These are phyloP conservation scores for Pseudohalonectria lignicola DNA, from an alignment of 2,329 filamentous ascomycete species.

Conservation along the genomic window DNA sequence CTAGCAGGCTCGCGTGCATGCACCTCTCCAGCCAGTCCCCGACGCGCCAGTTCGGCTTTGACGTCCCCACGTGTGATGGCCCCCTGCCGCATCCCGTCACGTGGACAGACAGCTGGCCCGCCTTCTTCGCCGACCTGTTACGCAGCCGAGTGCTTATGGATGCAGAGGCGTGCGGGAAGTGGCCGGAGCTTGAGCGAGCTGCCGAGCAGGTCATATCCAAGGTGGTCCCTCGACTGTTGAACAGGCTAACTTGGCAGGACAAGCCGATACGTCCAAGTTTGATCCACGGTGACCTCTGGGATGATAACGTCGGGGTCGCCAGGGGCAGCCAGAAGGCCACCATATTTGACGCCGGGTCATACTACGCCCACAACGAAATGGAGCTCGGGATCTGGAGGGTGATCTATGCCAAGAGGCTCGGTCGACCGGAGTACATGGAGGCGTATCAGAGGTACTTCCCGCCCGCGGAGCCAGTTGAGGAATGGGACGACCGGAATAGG, in stretches of 20 bases:
- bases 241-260: neutral
- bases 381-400: neutral
- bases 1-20: too few species aligned
- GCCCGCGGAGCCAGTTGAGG: neutral
- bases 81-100: neutral
- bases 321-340: neutral
- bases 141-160: neutral
- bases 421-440: neutral
- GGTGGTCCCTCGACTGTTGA: neutral
- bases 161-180: neutral
- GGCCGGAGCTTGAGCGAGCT: neutral
- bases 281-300: neutral
- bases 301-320: neutral
- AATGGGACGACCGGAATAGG: neutral
- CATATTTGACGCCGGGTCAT: neutral
- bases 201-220: neutral
- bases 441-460: neutral
- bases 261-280: neutral
- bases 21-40: too few species aligned
- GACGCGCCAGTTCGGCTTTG: neutral
- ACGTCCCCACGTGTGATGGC: neutral
- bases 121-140: neutral
- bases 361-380: neutral
- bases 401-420: neutral
- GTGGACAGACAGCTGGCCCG: neutral